Evolutionary conservation across 2,329 filamentous ascomycete genomes (phyloP).

Genomic region (Aspergillus tanneri): DNA sequence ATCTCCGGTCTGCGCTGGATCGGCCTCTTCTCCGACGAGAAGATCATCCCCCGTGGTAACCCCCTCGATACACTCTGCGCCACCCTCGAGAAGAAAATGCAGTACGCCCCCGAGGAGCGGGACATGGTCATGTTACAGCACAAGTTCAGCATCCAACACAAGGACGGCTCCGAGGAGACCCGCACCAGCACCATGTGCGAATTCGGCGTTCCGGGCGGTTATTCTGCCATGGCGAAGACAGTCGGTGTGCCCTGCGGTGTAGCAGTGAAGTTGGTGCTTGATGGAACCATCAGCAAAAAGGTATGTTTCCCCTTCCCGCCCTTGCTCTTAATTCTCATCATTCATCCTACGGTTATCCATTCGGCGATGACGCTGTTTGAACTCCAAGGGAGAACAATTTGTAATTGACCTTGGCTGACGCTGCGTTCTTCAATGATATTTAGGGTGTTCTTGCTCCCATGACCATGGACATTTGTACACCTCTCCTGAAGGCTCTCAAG

Average conservation of each 20-base stretch:
- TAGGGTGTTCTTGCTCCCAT: conserved; percentile 74
- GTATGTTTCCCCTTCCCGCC: conserved; percentile 20
- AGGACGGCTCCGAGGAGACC: conserved; percentile 74
- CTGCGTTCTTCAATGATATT: no score
- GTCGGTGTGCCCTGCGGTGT: conserved; percentile 75
- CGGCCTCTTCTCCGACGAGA: conserved; percentile 64
- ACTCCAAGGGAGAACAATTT: no score
- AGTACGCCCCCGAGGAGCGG: conserved; percentile 77
- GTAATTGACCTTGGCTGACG: no score
- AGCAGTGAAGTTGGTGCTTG: conserved; percentile 74
- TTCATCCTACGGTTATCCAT: no score
- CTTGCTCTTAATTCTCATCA: no score
- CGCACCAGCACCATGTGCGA: conserved; percentile 78
- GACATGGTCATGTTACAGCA: conserved; percentile 70
- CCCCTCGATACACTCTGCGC: conserved; percentile 90
- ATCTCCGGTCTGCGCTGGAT: conserved; percentile 71
- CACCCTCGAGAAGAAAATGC: conserved; percentile 86
- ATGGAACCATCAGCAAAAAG: conserved; percentile 69
- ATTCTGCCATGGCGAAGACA: conserved; percentile 79
- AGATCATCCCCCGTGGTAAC: conserved; percentile 71
- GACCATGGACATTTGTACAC: conserved; percentile 67
- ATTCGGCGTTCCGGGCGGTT: conserved; percentile 76
- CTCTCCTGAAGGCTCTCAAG: conserved; percentile 74
- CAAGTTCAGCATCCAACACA: conserved; percentile 76
- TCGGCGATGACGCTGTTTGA: no score